phyloP scores from a whole-genome alignment of 345 rosid genomes.

The Brassica nigra region DNA sequence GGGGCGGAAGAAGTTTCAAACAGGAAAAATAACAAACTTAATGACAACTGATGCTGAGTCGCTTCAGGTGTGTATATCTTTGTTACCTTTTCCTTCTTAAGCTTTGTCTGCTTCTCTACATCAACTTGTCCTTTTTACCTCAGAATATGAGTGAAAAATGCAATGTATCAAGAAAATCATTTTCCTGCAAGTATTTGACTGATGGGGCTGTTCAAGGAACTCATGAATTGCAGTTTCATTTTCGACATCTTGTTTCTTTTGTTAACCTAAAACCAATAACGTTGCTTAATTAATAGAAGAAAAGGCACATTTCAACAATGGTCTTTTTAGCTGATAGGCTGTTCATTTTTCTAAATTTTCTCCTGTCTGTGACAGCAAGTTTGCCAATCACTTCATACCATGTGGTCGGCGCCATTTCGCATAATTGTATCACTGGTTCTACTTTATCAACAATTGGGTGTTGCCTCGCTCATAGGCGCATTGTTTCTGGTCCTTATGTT shows the following conservation, averaged over 20 bases:
- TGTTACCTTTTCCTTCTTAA: constrained; percentile 1
- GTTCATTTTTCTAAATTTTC: constrained; percentile 22
- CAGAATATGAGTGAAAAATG: constrained; percentile 4
- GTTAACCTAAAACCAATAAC: background rate
- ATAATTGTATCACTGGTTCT: constrained; percentile 76
- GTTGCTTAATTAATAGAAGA: background rate
- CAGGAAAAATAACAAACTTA: constrained; percentile 97
- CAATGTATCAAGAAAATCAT: constrained; percentile 8
- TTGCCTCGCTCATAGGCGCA: constrained; percentile 66
- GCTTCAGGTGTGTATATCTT: constrained; percentile 74
- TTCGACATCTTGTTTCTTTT: background rate
- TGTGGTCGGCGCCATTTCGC: constrained; percentile 99
- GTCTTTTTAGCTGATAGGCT: constrained; percentile 9
- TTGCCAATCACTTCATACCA: constrained; percentile 93
- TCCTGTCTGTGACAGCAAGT: constrained; percentile 65
- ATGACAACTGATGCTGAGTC: constrained; percentile 98
- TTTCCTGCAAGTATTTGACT: background rate
- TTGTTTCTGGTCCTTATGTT: constrained; percentile 78
- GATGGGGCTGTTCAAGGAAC: constrained; percentile 11
- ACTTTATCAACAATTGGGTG: constrained; percentile 62
- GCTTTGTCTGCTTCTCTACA: constrained; percentile 4
- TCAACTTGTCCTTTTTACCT: background rate
- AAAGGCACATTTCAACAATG: background rate
- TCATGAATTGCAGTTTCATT: background rate
- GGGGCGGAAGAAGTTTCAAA: constrained; percentile 74